Percentiles rank a stretch among this genome's conserved stretches.
Evolutionary conservation across 1,139 yeast species (phyloP).

Genomic region (Arxiozyma telluris): DNA sequence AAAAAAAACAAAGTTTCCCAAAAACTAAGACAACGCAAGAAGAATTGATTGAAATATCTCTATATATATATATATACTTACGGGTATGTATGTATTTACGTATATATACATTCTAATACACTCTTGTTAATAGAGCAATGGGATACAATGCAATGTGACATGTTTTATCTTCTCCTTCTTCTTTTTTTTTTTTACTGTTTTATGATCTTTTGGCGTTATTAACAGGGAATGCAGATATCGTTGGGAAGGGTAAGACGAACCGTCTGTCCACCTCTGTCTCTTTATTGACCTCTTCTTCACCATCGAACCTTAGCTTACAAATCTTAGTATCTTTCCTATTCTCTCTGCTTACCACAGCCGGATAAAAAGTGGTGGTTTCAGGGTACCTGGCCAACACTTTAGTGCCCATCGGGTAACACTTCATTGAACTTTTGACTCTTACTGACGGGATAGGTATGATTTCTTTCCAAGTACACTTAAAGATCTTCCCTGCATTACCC

Average conservation of each 20-base stretch:
- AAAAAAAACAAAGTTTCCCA: too few species aligned
- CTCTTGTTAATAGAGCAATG: too few species aligned
- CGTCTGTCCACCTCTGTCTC: slow-evolving; percentile 89
- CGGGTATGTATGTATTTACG: too few species aligned
- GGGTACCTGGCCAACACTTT: slow-evolving; percentile 92
- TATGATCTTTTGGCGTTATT: slow-evolving; percentile 13
- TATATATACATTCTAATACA: background rate
- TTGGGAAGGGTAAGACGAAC: slow-evolving; percentile 69
- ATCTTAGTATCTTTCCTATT: slow-evolving; percentile 55
- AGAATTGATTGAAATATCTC: too few species aligned
- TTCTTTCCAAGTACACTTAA: slow-evolving; percentile 75
- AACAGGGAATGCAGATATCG: slow-evolving; percentile 18
- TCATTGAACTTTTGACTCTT: slow-evolving; percentile 30
- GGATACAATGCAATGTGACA: background rate
- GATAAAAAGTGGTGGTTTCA: slow-evolving; percentile 93
- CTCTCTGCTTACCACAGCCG: slow-evolving; percentile 77
- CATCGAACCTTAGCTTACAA: slow-evolving; percentile 81
- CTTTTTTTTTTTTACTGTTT: background rate
- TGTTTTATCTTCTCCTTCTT: background rate
- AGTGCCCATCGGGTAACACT: slow-evolving; percentile 60
- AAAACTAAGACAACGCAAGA: too few species aligned
- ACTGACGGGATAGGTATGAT: slow-evolving; percentile 61
- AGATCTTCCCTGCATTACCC: slow-evolving; percentile 81
- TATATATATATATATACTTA: too few species aligned
- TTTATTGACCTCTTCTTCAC: slow-evolving; percentile 93